Evolutionary conservation across 1,284 basidiomycete species (phyloP), one percentile per base, ranked within the genome.

Genomic region (Spongiforma sp.): DNA sequence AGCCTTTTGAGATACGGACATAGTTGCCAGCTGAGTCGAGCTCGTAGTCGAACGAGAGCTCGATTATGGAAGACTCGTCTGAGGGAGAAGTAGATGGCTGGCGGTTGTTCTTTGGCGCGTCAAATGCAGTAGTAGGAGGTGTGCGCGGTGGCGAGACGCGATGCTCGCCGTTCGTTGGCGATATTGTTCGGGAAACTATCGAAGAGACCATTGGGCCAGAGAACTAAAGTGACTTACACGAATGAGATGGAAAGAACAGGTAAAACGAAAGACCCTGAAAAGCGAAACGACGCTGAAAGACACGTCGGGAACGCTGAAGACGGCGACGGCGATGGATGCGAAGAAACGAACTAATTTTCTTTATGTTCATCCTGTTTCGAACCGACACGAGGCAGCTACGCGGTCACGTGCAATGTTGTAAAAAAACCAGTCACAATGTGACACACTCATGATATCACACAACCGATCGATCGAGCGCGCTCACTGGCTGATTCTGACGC

Each of bases 1-100:
- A 78, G 34, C 78, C 77, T 67, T 83, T 84, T 43, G 84, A 82
- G 41, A 81, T 69, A 48, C 90, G 87, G 46, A 89, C 80, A 64
- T 83, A 82, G 68, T 90, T 84, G 5, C 89, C 90, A 5, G 85
- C 78, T 8, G 81, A 80, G 73, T 89, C 86, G 57, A 81, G 79
- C 64, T 87, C 82, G 67, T 90, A 92, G 69, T 88, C 86, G 73
- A 92, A 91, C 4, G 89, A 91, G 65, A 91, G 83, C 67, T 91
- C 89, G 50, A 87, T 85, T 67, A 88, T 84, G 24, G 84, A 86
- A 1, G 85, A 86, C 64, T 86, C 85, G 70, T 88, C 86, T 26
- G 87, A 87, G 59, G 78, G 76, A 1, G 84, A 82, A 5, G 83
- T 80, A 17, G 78, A 77, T 11, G 78, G 66, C 26, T 77, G 73